Evolutionary conservation across 106 monocot genomes (phyloP), one percentile per base, ranked within the genome.

Genomic region (Narthecium ossifragum): DNA sequence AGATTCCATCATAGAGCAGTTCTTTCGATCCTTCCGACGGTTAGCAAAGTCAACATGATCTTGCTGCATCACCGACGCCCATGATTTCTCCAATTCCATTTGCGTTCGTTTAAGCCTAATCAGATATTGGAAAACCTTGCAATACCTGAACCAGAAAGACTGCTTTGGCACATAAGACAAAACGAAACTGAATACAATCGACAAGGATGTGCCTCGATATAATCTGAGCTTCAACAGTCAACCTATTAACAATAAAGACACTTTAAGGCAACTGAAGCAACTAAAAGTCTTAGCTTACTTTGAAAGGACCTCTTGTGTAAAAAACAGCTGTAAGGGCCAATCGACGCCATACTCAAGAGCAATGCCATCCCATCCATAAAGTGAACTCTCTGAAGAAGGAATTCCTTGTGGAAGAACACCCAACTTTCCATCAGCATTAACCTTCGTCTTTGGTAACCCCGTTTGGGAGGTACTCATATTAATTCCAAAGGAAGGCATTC

Each of bases 21-120:
- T 81, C 55, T 80, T 72, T 38, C 58, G 57, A 60, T 90, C 75
- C 63, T 73, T 98, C 17, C 69, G 73, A 66, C 74, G 69, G 37
- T 79, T 84, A 55, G 87, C 77, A 77, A 98, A 98, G 31, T 98
- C 87, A 57, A 66, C 51, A 51, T 98, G 98, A 47, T 79, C 87
- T 55, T 98, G 87, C 57, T 98, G 98, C 87, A 98, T 98, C 51
- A 76, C 91, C 46, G 83, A 78, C 64, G 86, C 98, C 98, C 98
- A 98, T 58, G 84, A 84, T 60, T 79, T 98, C 72, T 98, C 98
- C 55, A 98, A 64, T 56, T 98, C 98, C 98, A 98, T 98, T 62
- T 98, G 98, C 45, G 98, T 91, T 76, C 98, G 66, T 65, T 98
- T 98, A 38, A 98, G 79, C 70, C 83, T 73, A 46, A 87, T 78